Conservation (phyloP, 2,329 filamentous ascomycete species). For the Xylariaceae sp. region DNA sequence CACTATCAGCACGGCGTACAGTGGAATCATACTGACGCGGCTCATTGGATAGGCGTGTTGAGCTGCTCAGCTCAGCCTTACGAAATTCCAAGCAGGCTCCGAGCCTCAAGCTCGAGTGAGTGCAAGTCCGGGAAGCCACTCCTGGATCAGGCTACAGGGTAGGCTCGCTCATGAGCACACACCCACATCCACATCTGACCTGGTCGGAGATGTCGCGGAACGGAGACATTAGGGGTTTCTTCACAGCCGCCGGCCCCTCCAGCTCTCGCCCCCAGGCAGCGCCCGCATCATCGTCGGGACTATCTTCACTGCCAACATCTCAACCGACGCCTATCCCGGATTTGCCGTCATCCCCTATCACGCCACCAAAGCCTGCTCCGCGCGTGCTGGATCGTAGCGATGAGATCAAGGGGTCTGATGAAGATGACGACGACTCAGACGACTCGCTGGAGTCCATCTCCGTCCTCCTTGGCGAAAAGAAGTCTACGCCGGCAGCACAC, state of each 20-base stretch:
- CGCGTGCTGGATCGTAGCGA: slow-evolving; percentile 42
- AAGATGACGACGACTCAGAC: slow-evolving; percentile 62
- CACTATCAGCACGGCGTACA: too few species aligned
- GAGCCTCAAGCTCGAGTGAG: too few species aligned
- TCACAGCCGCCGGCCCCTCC: slow-evolving; percentile 13
- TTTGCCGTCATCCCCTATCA: slow-evolving; percentile 23
- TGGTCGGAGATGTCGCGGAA: slow-evolving; percentile 17
- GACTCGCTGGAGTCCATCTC: slow-evolving; percentile 50
- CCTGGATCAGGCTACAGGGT: background rate
- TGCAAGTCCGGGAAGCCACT: too few species aligned
- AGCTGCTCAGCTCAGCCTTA: too few species aligned
- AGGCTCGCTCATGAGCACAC: background rate
- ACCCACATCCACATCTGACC: slow-evolving; percentile 1
- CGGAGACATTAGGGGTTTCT: slow-evolving; percentile 29
- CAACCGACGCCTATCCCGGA: slow-evolving; percentile 4
- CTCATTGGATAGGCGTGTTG: too few species aligned
- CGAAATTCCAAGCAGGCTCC: too few species aligned
- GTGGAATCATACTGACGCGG: too few species aligned
- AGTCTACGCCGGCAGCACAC: slow-evolving; percentile 15
- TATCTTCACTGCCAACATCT: background rate
- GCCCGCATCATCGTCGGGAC: slow-evolving; percentile 9
- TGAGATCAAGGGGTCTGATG: slow-evolving; percentile 67
- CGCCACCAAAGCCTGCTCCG: slow-evolving; percentile 21
- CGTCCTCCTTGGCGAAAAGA: slow-evolving; percentile 36
- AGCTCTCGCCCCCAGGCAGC: slow-evolving; percentile 11